A percentile compares a stretch with the other conserved stretches of the same genome.
phyloP scores from a whole-genome alignment of 306 rosid genomes.

The Trifolium fragiferum region DNA sequence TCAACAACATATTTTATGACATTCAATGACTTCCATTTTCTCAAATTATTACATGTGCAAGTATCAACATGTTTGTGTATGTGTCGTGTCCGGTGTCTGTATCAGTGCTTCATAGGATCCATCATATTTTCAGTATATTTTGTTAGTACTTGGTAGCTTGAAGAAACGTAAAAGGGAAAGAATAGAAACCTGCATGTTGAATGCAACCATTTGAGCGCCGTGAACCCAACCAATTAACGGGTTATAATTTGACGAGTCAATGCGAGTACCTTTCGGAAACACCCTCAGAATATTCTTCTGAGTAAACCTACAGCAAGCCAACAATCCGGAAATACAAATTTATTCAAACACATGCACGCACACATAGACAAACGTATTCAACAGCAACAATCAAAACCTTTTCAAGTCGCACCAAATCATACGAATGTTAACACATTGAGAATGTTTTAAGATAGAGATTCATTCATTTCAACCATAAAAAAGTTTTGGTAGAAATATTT shows the following conservation, averaged over 20 bases:
- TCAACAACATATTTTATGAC: not conserved
- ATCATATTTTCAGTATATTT: slow-evolving; percentile 17
- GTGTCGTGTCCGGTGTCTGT: not conserved
- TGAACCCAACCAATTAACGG: slow-evolving; percentile 96
- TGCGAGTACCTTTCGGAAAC: slow-evolving; percentile 90
- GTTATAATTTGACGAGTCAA: slow-evolving; percentile 95
- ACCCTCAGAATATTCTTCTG: slow-evolving; percentile 91
- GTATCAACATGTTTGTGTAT: not conserved
- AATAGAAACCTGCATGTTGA: slow-evolving; percentile 91
- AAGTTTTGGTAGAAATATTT: slow-evolving; percentile 24
- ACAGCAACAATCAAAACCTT: not conserved
- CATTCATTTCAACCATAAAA: slow-evolving; percentile 23
- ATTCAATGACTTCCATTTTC: not conserved
- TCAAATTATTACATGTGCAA: not conserved
- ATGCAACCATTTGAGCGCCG: slow-evolving; percentile 99
- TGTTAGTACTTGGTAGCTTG: slow-evolving; percentile 22
- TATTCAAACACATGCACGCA: not conserved
- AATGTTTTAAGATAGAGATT: not conserved
- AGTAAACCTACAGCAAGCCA: slow-evolving; percentile 72
- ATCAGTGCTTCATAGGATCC: not conserved
- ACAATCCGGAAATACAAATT: not conserved
- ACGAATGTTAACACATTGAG: slow-evolving; percentile 10
- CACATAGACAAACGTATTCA: not conserved
- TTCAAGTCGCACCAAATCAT: not conserved
- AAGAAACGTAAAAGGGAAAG: not conserved